Evolutionary conservation across 1,139 yeast species (phyloP), one percentile per base, ranked within the genome.

Genomic region (Candida smagusa): DNA sequence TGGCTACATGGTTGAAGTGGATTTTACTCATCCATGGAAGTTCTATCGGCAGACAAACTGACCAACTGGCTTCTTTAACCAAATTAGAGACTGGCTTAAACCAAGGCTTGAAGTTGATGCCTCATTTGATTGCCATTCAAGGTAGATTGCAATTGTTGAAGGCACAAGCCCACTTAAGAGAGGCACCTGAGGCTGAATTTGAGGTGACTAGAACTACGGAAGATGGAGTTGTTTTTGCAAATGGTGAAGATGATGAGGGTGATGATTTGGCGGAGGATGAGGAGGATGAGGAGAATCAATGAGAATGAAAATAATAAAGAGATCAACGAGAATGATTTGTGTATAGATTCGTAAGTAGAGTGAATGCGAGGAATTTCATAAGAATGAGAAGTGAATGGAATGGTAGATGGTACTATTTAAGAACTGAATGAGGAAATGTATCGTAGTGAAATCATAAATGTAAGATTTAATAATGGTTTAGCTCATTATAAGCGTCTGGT

Each of bases 1-100:
- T 66, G 28, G 61, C 70, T 3, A 38, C 68, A 11, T 77, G 81
- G 82, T 58, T 77, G 42, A 73, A 72, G 50, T 72, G 76, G 74
- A 42, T 75, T 8, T 56, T 77, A 29, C 54, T 76, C 23, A 50
- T 64, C 9, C 70, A 73, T 42, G 80, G 80, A 9, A 66, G 68
- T 1, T 50, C 62, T 26, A 53, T 74, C 19, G 59, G 69, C 11
- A 58, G 58, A 37, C 62, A 62, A 31, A 36, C 54, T 3, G 65
- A 58, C 7, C 61, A 61, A 29, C 46, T 56, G n/a, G 61, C 52
- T 1, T 50, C 59, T 42, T 54, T 69, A 42, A 62, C 56, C 38
- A 44, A 53, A 4, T 56, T 77, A 39, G 63, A 63, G 35, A 34
- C 35, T 4, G 55, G 59, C 2, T 54, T 67, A 13, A 46, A 45